Evolutionary conservation across 1,139 yeast genomes (phyloP), one percentile per base, ranked within the genome.

Genomic region (Kluyveromyces sp.): DNA sequence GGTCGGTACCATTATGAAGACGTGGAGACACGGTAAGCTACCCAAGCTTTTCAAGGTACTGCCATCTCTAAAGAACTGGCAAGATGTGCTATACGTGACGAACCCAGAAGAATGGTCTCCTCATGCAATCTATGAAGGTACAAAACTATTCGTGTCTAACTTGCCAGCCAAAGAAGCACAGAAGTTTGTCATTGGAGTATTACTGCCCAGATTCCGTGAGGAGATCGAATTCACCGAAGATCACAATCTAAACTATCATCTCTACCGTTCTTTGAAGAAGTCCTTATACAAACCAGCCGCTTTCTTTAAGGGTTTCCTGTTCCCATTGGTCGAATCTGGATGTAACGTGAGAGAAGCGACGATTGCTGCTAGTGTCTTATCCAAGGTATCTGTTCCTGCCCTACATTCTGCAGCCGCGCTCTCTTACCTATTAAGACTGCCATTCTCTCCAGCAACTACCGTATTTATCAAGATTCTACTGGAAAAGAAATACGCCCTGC

Each of bases 221-320:
- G 84, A 86, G 48, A 83, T 92, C 45, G 94, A 85, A 57, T 84
- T 81, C 33, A 80, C 81, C 44, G 88, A 81, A 53, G 68, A 66
- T 33, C 71, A 68, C 46, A 69, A 83, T 20, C 69, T 83, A 49
- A 89, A 94, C 65, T 92, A 92, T 63, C 99, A 92, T 62, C 73
- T 92, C 40, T 92, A 92, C 65, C 78, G 96, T 59, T 81, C 98
- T 1, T 69, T 92, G 54, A 89, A 89, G 64, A 94, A 94, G 67
- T 78, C 96, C 0, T 74, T 94, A 44, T 92, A 92, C 70, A 94
- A 92, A 65, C 98, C 99, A 20, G 92, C 94, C 46, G 98, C 98
- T 13, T 94, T 89, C 58, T 92, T 92, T 74, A 89, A 88, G 65
- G 99, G 98, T 1, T 89, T 92, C 58, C 70, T 92, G 47, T 85